Base-by-base conservation (phyloP, 176 grass and related monocot species). In the Musa acuminata region DNA sequence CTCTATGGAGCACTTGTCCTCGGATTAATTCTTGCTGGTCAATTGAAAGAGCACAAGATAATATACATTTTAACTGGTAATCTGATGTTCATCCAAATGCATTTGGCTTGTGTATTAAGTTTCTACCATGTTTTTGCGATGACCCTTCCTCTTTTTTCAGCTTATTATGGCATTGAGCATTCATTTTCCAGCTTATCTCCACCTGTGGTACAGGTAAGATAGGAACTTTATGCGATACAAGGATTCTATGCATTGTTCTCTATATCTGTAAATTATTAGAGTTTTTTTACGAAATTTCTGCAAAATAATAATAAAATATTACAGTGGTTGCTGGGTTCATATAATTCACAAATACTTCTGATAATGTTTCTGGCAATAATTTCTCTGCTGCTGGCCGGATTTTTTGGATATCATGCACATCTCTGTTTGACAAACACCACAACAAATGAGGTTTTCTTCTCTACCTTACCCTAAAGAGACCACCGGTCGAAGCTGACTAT, bases 311-410 rank as follows among this genome's bases (percentile, higher is more conserved):
- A 25, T 17, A 13, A 13, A 58, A 59, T 80, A 87, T 81, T 82
- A 82, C 87, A 99, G 95, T 99, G 83, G 86, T 76, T 99, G 74
- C 72, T 99, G 82, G 82, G 67, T 78, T 89, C 89, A 26, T 92
- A 99, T 81, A 91, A 94, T 51, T 91, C 90, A 19, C 95, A 99
- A 71, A 87, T 99, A 87, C 95, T 99, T 65, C 62, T 99, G 72
- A 68, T 77, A 73, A 86, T 99, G 67, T 99, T 99, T 85, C 81
- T 99, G 77, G 83, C 82, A 52, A 89, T 99, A 89, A 53, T 99
- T 59, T 80, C 95, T 52, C 80, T 99, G 78, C 82, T 99, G 64
- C 85, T 99, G 83, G 87, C 90, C 72, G 90, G 90, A 3, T 99
- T 99, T 78, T 91, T 92, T 75, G 90, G 80, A 69, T 94, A 99